These are phyloP conservation scores for Eucalyptus curtisii DNA, from an alignment of 345 rosid genomes.

Conservation along the genomic window DNA sequence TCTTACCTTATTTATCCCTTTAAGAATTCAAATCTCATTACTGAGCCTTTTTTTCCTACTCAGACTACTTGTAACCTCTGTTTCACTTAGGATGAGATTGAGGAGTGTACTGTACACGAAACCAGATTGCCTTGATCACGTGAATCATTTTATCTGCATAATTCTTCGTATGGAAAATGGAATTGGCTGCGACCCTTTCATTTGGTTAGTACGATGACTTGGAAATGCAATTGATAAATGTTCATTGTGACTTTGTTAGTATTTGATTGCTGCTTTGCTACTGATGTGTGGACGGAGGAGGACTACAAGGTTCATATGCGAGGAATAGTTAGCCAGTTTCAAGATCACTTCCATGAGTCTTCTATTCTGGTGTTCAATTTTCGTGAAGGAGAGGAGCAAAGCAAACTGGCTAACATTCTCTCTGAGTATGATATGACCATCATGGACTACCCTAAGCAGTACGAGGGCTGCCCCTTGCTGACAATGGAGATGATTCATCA, in stretches of 20 bases:
- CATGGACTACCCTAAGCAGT: slow-evolving; percentile 96
- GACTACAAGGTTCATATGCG: slow-evolving; percentile 49
- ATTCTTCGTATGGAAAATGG: neutral
- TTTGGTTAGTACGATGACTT: neutral
- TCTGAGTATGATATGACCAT: slow-evolving; percentile 72
- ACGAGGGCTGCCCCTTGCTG: slow-evolving; percentile 81
- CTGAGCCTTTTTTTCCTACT: neutral
- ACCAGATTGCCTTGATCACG: neutral
- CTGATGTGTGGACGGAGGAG: slow-evolving; percentile 51
- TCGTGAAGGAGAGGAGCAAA: slow-evolving; percentile 57
- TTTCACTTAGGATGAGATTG: neutral
- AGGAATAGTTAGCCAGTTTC: slow-evolving; percentile 60
- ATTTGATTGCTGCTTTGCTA: slow-evolving; percentile 84
- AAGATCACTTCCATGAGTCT: slow-evolving; percentile 66
- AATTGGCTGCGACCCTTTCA: neutral
- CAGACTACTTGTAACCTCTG: neutral
- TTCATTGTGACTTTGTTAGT: slow-evolving; percentile 18
- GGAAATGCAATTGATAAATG: neutral
- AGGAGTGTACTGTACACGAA: neutral
- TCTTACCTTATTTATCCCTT: neutral
- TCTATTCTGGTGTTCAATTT: slow-evolving; percentile 84
- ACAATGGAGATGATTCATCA: slow-evolving; percentile 84
- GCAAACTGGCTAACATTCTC: slow-evolving; percentile 40
- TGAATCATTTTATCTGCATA: neutral
- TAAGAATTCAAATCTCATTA: neutral